Conservation (phyloP, 805 yeast species). For the Metahyphopichia silvanorum region DNA sequence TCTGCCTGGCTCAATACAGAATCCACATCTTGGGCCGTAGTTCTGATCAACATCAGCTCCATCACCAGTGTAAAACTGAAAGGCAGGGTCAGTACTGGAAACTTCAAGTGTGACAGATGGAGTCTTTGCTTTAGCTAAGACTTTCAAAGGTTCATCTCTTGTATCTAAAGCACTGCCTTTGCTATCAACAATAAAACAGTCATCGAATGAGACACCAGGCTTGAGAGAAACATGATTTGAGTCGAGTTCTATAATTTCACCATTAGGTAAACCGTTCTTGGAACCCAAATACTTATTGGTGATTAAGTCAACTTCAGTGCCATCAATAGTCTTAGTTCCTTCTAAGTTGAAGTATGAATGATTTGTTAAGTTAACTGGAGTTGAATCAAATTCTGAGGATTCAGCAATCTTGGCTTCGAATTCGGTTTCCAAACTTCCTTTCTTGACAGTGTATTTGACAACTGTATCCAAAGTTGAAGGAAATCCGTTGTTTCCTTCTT, state of each 20-base stretch:
- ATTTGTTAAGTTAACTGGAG: conserved; percentile 57
- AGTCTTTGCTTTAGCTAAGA: conserved; percentile 42
- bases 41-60: conserved; percentile 38
- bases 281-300: conserved; percentile 42
- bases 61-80: conserved; percentile 65
- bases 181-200: conserved; percentile 47
- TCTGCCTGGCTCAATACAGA: conserved; percentile 62
- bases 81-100: conserved; percentile 60
- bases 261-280: conserved; percentile 42
- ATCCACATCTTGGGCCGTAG: conserved; percentile 44
- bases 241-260: conserved; percentile 28
- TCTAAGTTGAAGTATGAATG: conserved; percentile 59
- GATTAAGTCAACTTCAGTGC: conserved; percentile 28
- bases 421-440: conserved; percentile 43
- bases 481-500: conserved; percentile 52
- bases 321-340: conserved; percentile 25
- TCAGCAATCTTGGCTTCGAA: conserved; percentile 38
- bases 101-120: conserved; percentile 42
- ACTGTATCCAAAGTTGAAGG: conserved; percentile 53
- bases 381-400: conserved; percentile 33
- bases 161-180: conserved; percentile 43
- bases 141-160: conserved; percentile 29
- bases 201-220: conserved; percentile 33
- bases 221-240: conserved; percentile 16
- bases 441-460: conserved; percentile 45